A percentile compares a stretch with the other conserved stretches of the same genome.
Conservation (phyloP, 225 moss, liverwort and hornwort species). For the Physcomitrium patens region DNA sequence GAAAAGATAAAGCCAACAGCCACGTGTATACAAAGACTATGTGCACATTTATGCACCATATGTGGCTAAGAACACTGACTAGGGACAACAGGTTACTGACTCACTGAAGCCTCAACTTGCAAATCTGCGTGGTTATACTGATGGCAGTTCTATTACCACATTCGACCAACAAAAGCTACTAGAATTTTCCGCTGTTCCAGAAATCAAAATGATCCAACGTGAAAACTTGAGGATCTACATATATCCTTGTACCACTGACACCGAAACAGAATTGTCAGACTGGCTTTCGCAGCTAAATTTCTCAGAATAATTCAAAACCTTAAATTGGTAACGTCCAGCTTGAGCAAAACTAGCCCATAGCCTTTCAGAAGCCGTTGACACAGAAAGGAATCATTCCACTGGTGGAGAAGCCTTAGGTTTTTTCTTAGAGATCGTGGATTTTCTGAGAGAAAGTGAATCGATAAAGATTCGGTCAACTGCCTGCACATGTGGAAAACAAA, state of each 20-base stretch:
- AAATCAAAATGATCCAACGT: neutral
- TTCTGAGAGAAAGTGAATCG: slow-evolving; percentile 26
- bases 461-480: slow-evolving; percentile 23
- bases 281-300: neutral
- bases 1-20: neutral
- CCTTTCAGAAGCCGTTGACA: neutral
- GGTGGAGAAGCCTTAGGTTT: slow-evolving; percentile 5
- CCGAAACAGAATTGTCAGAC: neutral
- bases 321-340: neutral
- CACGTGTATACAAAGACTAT: slow-evolving; percentile 1
- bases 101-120: neutral
- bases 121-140: neutral
- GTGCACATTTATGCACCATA: neutral
- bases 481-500: slow-evolving; percentile 15
- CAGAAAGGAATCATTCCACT: slow-evolving; percentile 10
- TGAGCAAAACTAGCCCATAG: neutral
- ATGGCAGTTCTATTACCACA: neutral
- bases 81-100: neutral
- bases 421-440: slow-evolving; percentile 19
- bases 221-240: neutral
- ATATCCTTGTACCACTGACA: neutral
- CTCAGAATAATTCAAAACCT: neutral
- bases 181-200: neutral
- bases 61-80: neutral
- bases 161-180: neutral